Evolutionary conservation across 164 flowering plant species (phyloP).

Genomic region (Kingdonia uniflora): DNA sequence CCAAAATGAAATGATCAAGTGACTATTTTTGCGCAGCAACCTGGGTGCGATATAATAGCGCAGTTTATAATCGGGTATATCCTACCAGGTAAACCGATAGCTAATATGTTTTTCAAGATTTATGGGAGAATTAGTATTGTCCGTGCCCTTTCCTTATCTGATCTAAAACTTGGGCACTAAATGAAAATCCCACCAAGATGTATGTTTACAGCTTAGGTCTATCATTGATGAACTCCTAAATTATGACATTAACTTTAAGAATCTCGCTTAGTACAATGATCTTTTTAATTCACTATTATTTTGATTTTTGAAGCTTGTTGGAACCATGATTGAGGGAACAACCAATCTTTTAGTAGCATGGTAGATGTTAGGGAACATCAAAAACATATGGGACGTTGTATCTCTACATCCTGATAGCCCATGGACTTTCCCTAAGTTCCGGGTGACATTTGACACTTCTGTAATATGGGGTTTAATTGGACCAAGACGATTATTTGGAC

Average conservation of each 20-base stretch:
- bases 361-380: too few relatives aligned
- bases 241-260: too few relatives aligned
- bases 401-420: conserved; percentile 66
- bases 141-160: conserved; percentile 85
- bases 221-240: conserved; percentile 1
- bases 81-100: conserved; percentile 86
- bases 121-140: conserved; percentile 87
- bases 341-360: too few relatives aligned
- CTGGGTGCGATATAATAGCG: conserved; percentile 94
- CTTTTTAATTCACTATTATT: too few relatives aligned
- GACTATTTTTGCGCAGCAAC: conserved; percentile 50
- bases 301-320: conserved; percentile 20
- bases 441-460: conserved; percentile 88
- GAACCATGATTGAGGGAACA: too few relatives aligned
- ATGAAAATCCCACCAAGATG: conserved; percentile 96
- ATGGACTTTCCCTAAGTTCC: conserved; percentile 87
- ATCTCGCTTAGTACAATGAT: too few relatives aligned
- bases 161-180: conserved; percentile 94
- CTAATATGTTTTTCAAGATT: conserved; percentile 89
- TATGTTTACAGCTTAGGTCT: conserved; percentile 91
- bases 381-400: conserved; percentile 63
- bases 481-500: conserved; percentile 67
- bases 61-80: conserved; percentile 82
- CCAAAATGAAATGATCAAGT: too few relatives aligned
- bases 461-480: conserved; percentile 93